These are phyloP conservation scores for Veloboletus limbatus DNA, from an alignment of 1,284 basidiomycete species.

Conservation along the genomic window DNA sequence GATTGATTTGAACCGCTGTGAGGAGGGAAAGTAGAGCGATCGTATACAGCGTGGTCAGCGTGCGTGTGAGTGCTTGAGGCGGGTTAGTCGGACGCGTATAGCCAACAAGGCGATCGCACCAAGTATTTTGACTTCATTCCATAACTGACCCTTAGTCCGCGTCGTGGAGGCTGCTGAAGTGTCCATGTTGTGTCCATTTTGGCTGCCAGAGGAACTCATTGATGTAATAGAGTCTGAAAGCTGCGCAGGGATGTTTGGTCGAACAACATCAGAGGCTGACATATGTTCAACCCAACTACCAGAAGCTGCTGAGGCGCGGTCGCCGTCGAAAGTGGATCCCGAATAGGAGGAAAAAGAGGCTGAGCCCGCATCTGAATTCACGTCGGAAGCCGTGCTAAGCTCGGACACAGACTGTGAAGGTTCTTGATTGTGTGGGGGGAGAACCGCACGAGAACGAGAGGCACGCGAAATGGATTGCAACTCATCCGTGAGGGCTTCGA, in stretches of 20 bases:
- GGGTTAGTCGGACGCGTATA: slow-evolving; percentile 4
- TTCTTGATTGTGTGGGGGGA: slow-evolving; percentile 18
- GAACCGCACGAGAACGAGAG: slow-evolving; percentile 24
- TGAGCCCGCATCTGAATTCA: slow-evolving; percentile 51
- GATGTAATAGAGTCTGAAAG: slow-evolving; percentile 42
- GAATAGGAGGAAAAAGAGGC: slow-evolving; percentile 37
- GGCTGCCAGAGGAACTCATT: slow-evolving; percentile 37
- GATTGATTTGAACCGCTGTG: slow-evolving; percentile 78
- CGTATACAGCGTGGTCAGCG: slow-evolving; percentile 82
- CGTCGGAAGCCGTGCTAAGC: slow-evolving; percentile 43
- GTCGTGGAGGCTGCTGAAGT: slow-evolving; percentile 19
- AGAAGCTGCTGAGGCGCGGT: slow-evolving; percentile 33
- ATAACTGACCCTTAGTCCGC: slow-evolving; percentile 67
- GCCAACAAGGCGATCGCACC: slow-evolving; percentile 43
- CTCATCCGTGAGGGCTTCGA: slow-evolving; percentile 75
- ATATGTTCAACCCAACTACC: slow-evolving; percentile 56
- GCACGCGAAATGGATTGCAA: slow-evolving; percentile 42
- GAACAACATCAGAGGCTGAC: slow-evolving; percentile 19
- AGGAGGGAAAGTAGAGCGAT: slow-evolving; percentile 78
- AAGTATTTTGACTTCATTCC: slow-evolving; percentile 81
- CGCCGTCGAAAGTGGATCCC: slow-evolving; percentile 26
- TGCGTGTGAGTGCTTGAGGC: slow-evolving; percentile 72
- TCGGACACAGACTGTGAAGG: slow-evolving; percentile 38
- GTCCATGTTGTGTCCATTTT: slow-evolving; percentile 6
- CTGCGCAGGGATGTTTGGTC: slow-evolving; percentile 9